Percentiles rank a stretch among this genome's conserved stretches.
Evolutionary conservation across 2,329 filamentous ascomycete genomes (phyloP).

Genomic region (Colletotrichum somersetense): DNA sequence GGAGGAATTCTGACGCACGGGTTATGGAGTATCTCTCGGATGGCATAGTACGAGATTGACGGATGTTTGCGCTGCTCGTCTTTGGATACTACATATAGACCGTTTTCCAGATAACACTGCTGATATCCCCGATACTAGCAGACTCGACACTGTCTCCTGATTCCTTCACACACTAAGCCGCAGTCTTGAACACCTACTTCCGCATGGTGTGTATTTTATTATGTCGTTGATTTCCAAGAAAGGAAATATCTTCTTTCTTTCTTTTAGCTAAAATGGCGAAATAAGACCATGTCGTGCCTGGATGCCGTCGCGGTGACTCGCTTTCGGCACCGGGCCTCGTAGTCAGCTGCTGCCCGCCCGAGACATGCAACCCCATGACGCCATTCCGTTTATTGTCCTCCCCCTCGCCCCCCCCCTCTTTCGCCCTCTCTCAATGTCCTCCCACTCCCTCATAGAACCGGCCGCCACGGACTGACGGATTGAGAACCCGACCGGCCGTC

Average conservation of each 20-base stretch:
- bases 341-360: conserved; percentile 21
- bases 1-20: neutral
- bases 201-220: neutral
- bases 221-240: too few relatives aligned
- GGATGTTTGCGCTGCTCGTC: neutral
- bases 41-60: neutral
- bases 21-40: neutral
- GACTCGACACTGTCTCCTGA: neutral
- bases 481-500: neutral
- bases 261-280: too few relatives aligned
- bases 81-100: neutral
- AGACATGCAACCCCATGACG: conserved; percentile 30
- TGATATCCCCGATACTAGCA: neutral
- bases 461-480: neutral
- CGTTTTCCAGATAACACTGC: conserved; percentile 10
- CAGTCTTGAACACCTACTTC: neutral
- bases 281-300: neutral
- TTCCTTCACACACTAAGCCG: neutral
- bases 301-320: conserved; percentile 15
- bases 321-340: conserved; percentile 18
- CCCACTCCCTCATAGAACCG: neutral
- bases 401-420: too few relatives aligned
- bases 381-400: conserved; percentile 1
- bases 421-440: neutral
- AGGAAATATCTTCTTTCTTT: neutral